A percentile compares a stretch with the other conserved stretches of the same genome.
These are phyloP conservation scores for Capsicum rhomboideum DNA, from an alignment of 257 asterid species.

Conservation along the genomic window DNA sequence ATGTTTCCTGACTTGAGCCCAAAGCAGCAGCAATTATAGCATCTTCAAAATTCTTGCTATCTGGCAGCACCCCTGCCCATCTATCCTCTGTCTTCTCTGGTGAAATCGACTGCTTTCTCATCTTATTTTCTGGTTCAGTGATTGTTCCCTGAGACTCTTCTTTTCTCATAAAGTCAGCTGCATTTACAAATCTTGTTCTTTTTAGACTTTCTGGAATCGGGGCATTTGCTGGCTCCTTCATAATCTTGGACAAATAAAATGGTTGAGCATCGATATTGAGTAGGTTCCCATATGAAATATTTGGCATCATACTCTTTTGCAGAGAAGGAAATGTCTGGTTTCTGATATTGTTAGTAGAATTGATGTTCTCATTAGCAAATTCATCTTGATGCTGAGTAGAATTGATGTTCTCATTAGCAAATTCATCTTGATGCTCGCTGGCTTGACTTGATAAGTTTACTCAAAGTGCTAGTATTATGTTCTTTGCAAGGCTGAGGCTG, in stretches of 20 bases:
- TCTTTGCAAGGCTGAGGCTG: conserved; percentile 98
- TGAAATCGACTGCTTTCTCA: conserved; percentile 32
- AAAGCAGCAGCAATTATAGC: conserved; percentile 78
- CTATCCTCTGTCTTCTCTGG: conserved; percentile 20
- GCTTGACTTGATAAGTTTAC: background rate
- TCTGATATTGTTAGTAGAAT: conserved; percentile 17
- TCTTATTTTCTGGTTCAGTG: conserved; percentile 29
- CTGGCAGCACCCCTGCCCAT: conserved; percentile 67
- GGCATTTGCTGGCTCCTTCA: background rate
- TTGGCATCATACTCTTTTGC: conserved; percentile 17
- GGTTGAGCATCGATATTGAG: conserved; percentile 75
- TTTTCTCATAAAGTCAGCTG: conserved; percentile 7
- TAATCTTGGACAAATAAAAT: conserved; percentile 43
- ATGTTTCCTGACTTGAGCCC: conserved; percentile 14
- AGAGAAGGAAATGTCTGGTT: conserved; percentile 9
- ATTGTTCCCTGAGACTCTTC: conserved; percentile 10
- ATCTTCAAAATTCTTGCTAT: conserved; percentile 68
- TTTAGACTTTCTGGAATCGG: conserved; percentile 40
- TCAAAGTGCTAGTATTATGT: background rate
- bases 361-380: conserved; percentile 63
- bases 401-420: too few species aligned
- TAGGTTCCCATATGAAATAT: conserved; percentile 21
- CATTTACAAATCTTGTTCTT: conserved; percentile 59
- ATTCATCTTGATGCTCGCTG: too few species aligned
- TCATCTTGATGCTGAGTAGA: too few species aligned